Evolutionary conservation across 371 early-diverging fungal genomes (phyloP).

Genomic region (Dichotomocladium elegans): DNA sequence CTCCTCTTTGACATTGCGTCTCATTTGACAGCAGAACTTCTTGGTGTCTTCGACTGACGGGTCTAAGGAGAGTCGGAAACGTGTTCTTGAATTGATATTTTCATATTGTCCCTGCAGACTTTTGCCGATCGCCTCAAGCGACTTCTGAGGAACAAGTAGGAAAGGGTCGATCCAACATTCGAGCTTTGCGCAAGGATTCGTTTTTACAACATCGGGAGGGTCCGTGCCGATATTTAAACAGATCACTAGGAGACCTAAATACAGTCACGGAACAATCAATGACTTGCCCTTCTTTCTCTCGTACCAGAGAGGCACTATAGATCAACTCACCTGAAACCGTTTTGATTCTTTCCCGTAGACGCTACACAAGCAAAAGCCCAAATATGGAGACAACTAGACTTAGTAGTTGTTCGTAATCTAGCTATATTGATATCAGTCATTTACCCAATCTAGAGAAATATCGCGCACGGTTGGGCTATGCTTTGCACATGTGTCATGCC

Average conservation of each 20-base stretch:
- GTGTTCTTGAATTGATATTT: constrained; percentile 82
- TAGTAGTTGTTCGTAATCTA: not conserved
- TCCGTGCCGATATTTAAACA: constrained; percentile 96
- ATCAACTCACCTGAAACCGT: constrained; percentile 38
- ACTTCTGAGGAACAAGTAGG: constrained; percentile 72
- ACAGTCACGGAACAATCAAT: no score
- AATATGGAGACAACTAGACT: not conserved
- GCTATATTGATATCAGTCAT: no score
- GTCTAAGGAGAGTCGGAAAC: constrained; percentile 84
- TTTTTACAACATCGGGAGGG: constrained; percentile 92
- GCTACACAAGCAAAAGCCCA: constrained; percentile 11
- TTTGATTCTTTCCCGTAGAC: constrained; percentile 43
- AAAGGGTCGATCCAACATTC: constrained; percentile 96
- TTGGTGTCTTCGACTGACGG: constrained; percentile 91
- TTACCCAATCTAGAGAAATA: constrained; percentile 44
- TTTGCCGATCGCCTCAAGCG: constrained; percentile 85
- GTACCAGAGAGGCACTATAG: not conserved
- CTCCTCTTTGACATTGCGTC: constrained; percentile 89
- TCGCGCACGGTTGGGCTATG: constrained; percentile 14
- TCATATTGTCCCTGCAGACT: constrained; percentile 92
- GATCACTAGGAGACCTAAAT: constrained; percentile 66
- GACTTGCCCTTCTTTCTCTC: not conserved
- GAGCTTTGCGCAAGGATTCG: constrained; percentile 85
- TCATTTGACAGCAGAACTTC: constrained; percentile 77
- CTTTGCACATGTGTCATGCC: constrained; percentile 49